Evolutionary conservation across 208 protist species (phyloP).

Genomic region (Strigomonas oncopelti): DNA sequence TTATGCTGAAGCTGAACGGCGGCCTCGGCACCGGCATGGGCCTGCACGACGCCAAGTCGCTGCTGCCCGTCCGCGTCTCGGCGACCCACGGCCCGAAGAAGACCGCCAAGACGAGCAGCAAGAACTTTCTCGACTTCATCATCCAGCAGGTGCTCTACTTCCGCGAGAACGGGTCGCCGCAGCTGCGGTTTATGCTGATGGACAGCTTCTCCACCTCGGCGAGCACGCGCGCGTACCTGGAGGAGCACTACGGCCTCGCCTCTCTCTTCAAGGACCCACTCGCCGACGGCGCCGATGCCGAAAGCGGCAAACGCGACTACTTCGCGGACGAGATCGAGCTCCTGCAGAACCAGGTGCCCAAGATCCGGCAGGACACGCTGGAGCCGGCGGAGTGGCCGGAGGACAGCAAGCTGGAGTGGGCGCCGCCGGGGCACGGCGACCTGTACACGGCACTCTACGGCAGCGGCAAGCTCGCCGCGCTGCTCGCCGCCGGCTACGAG

Average conservation of each 20-base stretch:
- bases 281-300: not conserved
- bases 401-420: constrained; percentile 83
- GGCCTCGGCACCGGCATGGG: constrained; percentile 93
- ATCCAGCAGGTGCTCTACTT: constrained; percentile 91
- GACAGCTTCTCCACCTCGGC: constrained; percentile 98
- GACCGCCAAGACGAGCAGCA: constrained; percentile 43
- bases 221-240: constrained; percentile 82
- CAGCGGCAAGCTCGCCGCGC: constrained; percentile 82
- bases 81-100: constrained; percentile 45
- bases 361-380: constrained; percentile 63
- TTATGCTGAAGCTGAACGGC: constrained; percentile 98
- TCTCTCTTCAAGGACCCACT: not conserved
- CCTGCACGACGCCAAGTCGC: constrained; percentile 77
- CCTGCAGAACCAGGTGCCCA: constrained; percentile 86
- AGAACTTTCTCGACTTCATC: constrained; percentile 98
- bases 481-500: constrained; percentile 87
- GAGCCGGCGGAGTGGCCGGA: constrained; percentile 53
- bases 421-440: constrained; percentile 99
- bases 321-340: constrained; percentile 70
- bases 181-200: constrained; percentile 98
- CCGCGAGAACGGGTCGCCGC: constrained; percentile 48
- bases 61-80: constrained; percentile 52
- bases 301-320: constrained; percentile 9
- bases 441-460: constrained; percentile 94
- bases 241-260: constrained; percentile 30